Base-by-base conservation (phyloP, 2,329 filamentous ascomycete genomes). In the Xylaria sp. region DNA sequence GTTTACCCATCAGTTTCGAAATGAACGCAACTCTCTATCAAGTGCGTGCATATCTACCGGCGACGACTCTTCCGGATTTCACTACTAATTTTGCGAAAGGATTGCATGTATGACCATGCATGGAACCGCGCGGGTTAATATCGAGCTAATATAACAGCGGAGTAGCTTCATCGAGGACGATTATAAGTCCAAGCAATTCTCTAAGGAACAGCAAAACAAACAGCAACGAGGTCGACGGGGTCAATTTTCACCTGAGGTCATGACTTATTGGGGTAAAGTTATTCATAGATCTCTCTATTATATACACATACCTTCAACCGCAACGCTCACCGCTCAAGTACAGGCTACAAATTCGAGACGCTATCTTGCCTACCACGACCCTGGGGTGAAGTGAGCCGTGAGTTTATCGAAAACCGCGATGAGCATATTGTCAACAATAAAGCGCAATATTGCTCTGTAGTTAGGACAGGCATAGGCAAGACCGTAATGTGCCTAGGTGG, bases 271-370 rank as follows among this genome's bases (percentile, higher is more conserved):
- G 95, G 95, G 93, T 94, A 81, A 69, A 75, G 3, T 64, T 16
- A 55, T 21, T 27, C 18, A 16, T 18, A 44, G 3, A n/a, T 6
- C 18, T 5, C 18, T 5, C 12, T 47, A 65, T 35, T 9, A 40
- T 16, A 12, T n/a, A n/a, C 6, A 18, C 6, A 18, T 44, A 18
- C 40, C 27, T 37, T 44, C 23, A 21, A 3, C 51, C 44, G 5
- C 6, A 21, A 44, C 13, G 6, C 40, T 63, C 53, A 68, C 66
- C 53, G 68, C 64, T 68, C 53, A 61, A 60, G 10, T 35, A n/a
- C 72, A 95, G 93, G 95, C 42, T 99, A 99, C 83, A 99, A 99
- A 79, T 99, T 99, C 76, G 96, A 99, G 80, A 92, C 93, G 0
- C 81, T 99, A 1, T 90, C 91, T 6, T 90, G 96, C 1, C 82